A percentile compares a stretch with the other conserved stretches of the same genome.
phyloP scores from a whole-genome alignment of 2,329 filamentous ascomycete species.

The Truncatella angustata region DNA sequence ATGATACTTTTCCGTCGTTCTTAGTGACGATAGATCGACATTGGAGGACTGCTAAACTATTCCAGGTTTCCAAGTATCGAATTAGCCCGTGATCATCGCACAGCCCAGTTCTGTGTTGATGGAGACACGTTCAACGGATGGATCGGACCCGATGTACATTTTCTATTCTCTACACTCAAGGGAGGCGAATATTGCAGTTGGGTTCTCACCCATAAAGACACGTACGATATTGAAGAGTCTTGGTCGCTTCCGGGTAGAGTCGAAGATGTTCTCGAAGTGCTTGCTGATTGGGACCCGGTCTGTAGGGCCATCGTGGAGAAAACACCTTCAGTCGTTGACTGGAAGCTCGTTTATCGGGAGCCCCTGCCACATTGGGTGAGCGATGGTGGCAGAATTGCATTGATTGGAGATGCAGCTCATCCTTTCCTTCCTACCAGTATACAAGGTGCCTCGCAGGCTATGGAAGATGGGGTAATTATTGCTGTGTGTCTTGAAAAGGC shows the following conservation, averaged over 20 bases:
- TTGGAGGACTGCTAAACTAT: not conserved
- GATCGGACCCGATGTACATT: conserved; percentile 57
- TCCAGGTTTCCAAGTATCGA: conserved; percentile 46
- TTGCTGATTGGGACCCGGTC: conserved; percentile 51
- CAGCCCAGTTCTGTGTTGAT: conserved; percentile 51
- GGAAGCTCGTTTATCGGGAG: conserved; percentile 41
- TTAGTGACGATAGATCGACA: not conserved
- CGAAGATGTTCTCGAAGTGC: conserved; percentile 47
- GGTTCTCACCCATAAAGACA: conserved; percentile 56
- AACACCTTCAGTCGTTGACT: conserved; percentile 46
- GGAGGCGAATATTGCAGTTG: conserved; percentile 54
- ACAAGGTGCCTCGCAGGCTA: conserved; percentile 46
- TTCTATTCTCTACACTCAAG: conserved; percentile 57
- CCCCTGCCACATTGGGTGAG: conserved; percentile 39
- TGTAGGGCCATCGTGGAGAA: conserved; percentile 47
- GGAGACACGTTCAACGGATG: conserved; percentile 59
- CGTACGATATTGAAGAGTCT: conserved; percentile 53
- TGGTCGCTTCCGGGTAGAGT: conserved; percentile 53
- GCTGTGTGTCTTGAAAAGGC: conserved; percentile 45
- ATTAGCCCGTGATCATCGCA: conserved; percentile 50
- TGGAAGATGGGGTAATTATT: conserved; percentile 48
- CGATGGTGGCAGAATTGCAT: conserved; percentile 37
- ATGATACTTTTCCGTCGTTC: conserved; percentile 16
- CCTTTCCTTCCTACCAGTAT: conserved; percentile 47
- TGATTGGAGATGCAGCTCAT: conserved; percentile 51